Evolutionary conservation across 1,139 yeast species (phyloP), one percentile per base, ranked within the genome.

Genomic region (Pneumocystis oryctolagi): DNA sequence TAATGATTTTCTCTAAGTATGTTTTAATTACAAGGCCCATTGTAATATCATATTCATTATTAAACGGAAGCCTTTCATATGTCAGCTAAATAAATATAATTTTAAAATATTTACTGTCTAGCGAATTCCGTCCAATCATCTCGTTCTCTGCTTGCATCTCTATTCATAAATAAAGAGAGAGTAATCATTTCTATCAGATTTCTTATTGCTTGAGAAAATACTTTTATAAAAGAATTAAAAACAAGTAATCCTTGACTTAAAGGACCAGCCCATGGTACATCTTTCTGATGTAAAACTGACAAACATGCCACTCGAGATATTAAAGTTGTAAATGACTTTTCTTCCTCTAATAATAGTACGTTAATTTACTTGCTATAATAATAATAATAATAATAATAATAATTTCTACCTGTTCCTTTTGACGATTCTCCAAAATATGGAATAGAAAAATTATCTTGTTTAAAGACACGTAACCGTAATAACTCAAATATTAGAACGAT

Each of bases 221-320:
- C 80, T 64, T 82, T 79, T 61, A 85, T 73, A 65, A 84, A 83
- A 18, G 89, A 84, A 70, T 92, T 80, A 71, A 85, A 87, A 58
- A 81, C 78, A 63, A 85, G 75, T 47, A 87, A 76, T 62, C 80
- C 78, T 66, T 85, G 79, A 31, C 87, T 85, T 58, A 86, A 76
- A 4, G 92, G 90, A 0, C 92, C 92, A 64, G 82, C 81, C 70
- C 84, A 80, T 66, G 82, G 83, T 42, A 81, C 79, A 4, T 86
- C 84, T 31, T 73, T 76, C 67, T 83, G 82, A 28, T 80, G 77
- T 58, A 84, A 75, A 66, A 78, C 78, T 65, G 81, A 79, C 59
- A 84, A 75, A 1, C 85, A 77, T 56, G 85, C 81, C 1, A 85
- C 74, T 66, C 89, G 77, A 2, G 88, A 78, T 35, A 86, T 73